A percentile compares a stretch with the other conserved stretches of the same genome.
Conservation (phyloP, 345 rosid genomes). For the Populus deltoides region DNA sequence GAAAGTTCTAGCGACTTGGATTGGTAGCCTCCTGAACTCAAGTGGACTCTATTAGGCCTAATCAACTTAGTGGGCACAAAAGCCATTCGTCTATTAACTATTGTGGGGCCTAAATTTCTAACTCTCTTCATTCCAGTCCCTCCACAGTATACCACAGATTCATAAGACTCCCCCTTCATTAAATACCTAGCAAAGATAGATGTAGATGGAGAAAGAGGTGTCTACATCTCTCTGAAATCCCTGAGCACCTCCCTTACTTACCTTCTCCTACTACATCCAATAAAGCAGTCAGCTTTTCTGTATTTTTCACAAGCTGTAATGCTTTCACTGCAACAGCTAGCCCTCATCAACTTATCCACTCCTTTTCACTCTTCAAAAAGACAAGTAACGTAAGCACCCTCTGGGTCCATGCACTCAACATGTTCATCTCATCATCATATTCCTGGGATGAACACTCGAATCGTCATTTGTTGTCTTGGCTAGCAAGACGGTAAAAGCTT, state of each 20-base stretch:
- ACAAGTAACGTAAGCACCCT: no score
- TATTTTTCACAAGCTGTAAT: not conserved
- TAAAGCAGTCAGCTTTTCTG: no score
- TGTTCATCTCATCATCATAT: no score
- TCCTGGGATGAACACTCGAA: no score
- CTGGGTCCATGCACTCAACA: no score
- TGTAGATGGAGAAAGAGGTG: not conserved
- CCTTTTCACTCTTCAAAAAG: not conserved
- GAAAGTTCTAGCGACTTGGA: not conserved
- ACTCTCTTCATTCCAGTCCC: not conserved
- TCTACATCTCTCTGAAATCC: conserved; percentile 5
- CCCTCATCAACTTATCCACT: conserved; percentile 5
- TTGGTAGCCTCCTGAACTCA: not conserved
- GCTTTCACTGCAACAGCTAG: not conserved
- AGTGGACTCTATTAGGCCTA: conserved; percentile 1
- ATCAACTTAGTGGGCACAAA: not conserved
- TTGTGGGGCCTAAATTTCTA: conserved; percentile 7
- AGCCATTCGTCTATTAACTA: conserved; percentile 3
- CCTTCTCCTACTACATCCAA: no score
- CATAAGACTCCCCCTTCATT: not conserved
- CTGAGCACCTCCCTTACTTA: no score
- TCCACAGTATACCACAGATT: not conserved
- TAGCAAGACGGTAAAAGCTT: no score
- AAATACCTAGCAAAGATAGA: not conserved
- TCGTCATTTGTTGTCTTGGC: no score